Conservation (phyloP, 495 filamentous ascomycete genomes). For the Neurospora terricola region DNA sequence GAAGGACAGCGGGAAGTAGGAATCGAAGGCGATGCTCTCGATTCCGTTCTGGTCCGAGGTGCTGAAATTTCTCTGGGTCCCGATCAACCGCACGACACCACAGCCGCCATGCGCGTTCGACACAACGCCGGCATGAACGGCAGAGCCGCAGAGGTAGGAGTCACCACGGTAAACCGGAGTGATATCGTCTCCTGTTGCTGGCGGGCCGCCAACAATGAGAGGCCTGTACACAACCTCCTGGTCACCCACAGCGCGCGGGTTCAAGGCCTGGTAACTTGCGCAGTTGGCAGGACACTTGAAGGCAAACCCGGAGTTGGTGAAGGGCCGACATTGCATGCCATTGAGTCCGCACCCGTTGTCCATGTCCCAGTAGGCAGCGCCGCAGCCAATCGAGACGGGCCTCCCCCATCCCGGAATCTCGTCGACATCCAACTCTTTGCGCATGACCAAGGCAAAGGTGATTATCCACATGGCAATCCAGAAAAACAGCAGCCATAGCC, state of each 20-base stretch:
- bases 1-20: constrained; percentile 49
- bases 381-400: constrained; percentile 58
- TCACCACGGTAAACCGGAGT: constrained; percentile 26
- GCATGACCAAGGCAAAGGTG: constrained; percentile 57
- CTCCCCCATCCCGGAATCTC: constrained; percentile 61
- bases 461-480: constrained; percentile 64
- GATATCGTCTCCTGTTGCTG: constrained; percentile 27
- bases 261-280: constrained; percentile 50
- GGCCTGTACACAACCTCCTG: constrained; percentile 59
- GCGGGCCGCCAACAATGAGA: constrained; percentile 66
- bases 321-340: constrained; percentile 73
- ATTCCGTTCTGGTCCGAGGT: constrained; percentile 11
- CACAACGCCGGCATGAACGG: constrained; percentile 42
- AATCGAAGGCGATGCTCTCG: constrained; percentile 33
- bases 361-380: constrained; percentile 51
- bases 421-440: constrained; percentile 50
- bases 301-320: constrained; percentile 54
- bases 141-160: constrained; percentile 72
- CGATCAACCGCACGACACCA: constrained; percentile 23
- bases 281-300: constrained; percentile 80
- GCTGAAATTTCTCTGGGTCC: constrained; percentile 4
- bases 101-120: constrained; percentile 62
- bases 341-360: constrained; percentile 71
- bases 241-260: constrained; percentile 65
- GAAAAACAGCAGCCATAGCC: constrained; percentile 46